A percentile compares a stretch with the other conserved stretches of the same genome.
Conservation (phyloP, 768 basidiomycete species). For the Psilocybe cyanescens region DNA sequence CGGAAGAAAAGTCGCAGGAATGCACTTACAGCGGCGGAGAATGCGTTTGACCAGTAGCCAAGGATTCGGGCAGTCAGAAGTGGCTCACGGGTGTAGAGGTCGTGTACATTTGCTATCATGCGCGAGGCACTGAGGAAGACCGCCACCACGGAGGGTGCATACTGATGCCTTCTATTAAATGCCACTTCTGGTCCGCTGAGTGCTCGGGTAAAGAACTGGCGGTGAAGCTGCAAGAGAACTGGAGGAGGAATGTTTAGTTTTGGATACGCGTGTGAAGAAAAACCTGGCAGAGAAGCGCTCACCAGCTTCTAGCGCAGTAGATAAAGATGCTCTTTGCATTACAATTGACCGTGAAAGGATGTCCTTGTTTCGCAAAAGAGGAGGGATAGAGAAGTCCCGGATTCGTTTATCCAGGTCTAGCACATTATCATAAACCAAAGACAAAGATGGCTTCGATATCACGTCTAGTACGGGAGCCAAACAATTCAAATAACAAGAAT, state of each 20-base stretch:
- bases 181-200: constrained; percentile 59
- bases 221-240: constrained; percentile 71
- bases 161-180: constrained; percentile 64
- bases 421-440: constrained; percentile 51
- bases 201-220: constrained; percentile 69
- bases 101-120: constrained; percentile 64
- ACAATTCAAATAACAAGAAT: constrained; percentile 62
- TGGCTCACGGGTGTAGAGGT: constrained; percentile 60
- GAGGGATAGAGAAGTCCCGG: constrained; percentile 63
- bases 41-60: constrained; percentile 58
- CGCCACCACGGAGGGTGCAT: constrained; percentile 72
- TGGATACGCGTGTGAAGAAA: background rate
- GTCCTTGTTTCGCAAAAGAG: constrained; percentile 46
- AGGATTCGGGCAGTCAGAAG: constrained; percentile 57
- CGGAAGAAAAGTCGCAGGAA: constrained; percentile 7
- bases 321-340: constrained; percentile 63
- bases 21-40: constrained; percentile 51
- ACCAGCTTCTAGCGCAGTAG: constrained; percentile 68
- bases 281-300: constrained; percentile 16
- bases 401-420: constrained; percentile 61
- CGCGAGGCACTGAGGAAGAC: constrained; percentile 66
- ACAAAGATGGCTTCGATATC: constrained; percentile 54
- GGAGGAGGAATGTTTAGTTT: background rate
- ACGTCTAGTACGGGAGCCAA: constrained; percentile 64
- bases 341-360: constrained; percentile 47